Conservation (phyloP, 345 rosid genomes). For the Acer campestre region DNA sequence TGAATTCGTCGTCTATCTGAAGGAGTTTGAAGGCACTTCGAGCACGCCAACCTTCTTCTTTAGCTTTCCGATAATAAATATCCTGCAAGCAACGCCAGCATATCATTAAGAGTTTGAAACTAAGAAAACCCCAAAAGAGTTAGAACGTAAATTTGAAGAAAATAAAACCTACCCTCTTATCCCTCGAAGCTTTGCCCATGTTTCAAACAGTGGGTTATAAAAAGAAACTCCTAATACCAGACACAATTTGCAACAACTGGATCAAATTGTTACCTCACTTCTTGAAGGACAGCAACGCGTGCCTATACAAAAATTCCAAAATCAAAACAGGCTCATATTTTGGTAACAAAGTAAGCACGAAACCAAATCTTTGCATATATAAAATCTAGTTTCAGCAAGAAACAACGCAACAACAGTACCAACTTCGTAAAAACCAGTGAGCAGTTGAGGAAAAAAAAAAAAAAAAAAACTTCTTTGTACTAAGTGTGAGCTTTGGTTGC, state of each 20-base stretch:
- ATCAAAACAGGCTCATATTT: background rate
- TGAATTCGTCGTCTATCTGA: constrained; percentile 93
- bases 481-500: too few relatives aligned
- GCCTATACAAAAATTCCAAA: background rate
- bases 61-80: constrained; percentile 90
- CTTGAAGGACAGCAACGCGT: background rate
- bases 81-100: constrained; percentile 47
- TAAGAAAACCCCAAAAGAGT: background rate
- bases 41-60: constrained; percentile 99
- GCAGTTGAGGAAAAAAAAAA: background rate
- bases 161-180: constrained; percentile 62
- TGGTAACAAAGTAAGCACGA: background rate
- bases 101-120: background rate
- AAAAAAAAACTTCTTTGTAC: background rate
- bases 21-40: constrained; percentile 97
- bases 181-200: constrained; percentile 96
- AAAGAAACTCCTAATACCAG: background rate
- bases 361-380: background rate
- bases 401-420: background rate
- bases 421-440: background rate
- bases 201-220: constrained; percentile 11
- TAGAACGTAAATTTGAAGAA: background rate
- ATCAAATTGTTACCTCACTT: background rate
- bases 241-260: too few relatives aligned
- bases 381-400: background rate